Evolutionary conservation across 2,329 filamentous ascomycete species (phyloP).

Genomic region (Colletotrichum salicis): DNA sequence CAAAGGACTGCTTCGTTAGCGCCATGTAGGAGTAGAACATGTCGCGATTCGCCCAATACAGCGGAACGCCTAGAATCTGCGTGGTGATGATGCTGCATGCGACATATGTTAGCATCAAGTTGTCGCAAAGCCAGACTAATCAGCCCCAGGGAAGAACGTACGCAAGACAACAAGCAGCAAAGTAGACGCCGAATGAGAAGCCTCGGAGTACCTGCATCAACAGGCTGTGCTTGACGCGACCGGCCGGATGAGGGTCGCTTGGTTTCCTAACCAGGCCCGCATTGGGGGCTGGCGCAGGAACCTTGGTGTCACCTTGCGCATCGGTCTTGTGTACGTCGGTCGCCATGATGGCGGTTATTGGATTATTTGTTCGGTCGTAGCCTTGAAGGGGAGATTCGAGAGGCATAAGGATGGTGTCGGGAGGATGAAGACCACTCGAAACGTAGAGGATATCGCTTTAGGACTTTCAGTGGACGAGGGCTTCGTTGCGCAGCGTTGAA

Average conservation of each 20-base stretch:
- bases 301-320: slow-evolving; percentile 28
- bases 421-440: background rate
- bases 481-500: background rate
- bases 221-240: slow-evolving; percentile 63
- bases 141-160: slow-evolving; percentile 47
- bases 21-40: slow-evolving; percentile 89
- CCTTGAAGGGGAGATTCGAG: background rate
- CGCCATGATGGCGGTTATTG: slow-evolving; percentile 43
- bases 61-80: slow-evolving; percentile 78
- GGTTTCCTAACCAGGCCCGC: slow-evolving; percentile 30
- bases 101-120: background rate
- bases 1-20: slow-evolving; percentile 86
- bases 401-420: background rate
- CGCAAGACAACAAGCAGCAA: slow-evolving; percentile 59
- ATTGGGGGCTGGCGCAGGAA: slow-evolving; percentile 37
- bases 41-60: slow-evolving; percentile 80
- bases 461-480: background rate
- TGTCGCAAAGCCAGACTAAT: background rate
- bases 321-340: slow-evolving; percentile 48
- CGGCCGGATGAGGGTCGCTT: slow-evolving; percentile 60
- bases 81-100: slow-evolving; percentile 71
- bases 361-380: background rate
- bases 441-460: background rate
- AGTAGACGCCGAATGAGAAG: slow-evolving; percentile 63
- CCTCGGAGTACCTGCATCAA: slow-evolving; percentile 63